phyloP scores from a whole-genome alignment of 2,329 filamentous ascomycete species.

The Monosporascus sp. region DNA sequence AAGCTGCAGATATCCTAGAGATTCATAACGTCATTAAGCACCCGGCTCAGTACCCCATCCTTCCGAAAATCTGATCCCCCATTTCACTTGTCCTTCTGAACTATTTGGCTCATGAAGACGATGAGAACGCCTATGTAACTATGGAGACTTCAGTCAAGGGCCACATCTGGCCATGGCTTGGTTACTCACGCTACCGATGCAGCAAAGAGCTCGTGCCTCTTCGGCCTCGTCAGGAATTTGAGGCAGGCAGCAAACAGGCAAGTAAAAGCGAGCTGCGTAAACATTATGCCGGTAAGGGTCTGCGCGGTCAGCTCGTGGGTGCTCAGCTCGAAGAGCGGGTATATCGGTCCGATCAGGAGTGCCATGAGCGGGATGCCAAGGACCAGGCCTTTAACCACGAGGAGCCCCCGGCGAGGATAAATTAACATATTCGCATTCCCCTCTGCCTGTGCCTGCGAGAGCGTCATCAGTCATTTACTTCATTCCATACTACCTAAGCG shows the following conservation, averaged over 20 bases:
- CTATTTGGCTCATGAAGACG: conserved; percentile 6
- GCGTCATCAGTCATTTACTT: not conserved
- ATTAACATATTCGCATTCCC: not conserved
- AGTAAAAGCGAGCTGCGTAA: conserved; percentile 7
- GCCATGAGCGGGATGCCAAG: conserved; percentile 1
- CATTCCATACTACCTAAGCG: not conserved
- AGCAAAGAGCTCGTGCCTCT: conserved; percentile 10
- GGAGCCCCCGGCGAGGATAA: not conserved
- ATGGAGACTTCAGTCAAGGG: not conserved
- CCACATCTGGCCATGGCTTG: no score
- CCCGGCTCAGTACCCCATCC: not conserved
- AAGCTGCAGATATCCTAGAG: not conserved
- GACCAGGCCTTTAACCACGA: not conserved
- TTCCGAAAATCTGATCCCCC: not conserved
- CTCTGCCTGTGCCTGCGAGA: not conserved
- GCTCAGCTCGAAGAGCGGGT: conserved; percentile 7
- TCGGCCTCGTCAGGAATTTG: conserved; percentile 5
- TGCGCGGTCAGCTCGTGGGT: conserved; percentile 4
- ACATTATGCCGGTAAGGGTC: conserved; percentile 5
- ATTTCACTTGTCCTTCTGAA: not conserved
- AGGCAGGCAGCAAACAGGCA: conserved; percentile 5
- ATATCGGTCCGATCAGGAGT: conserved; percentile 6
- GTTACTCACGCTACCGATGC: conserved; percentile 8
- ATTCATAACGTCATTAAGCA: not conserved
- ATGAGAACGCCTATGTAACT: conserved; percentile 9